Evolutionary conservation across 345 rosid genomes (phyloP).

Genomic region (Eutrema japonicum): DNA sequence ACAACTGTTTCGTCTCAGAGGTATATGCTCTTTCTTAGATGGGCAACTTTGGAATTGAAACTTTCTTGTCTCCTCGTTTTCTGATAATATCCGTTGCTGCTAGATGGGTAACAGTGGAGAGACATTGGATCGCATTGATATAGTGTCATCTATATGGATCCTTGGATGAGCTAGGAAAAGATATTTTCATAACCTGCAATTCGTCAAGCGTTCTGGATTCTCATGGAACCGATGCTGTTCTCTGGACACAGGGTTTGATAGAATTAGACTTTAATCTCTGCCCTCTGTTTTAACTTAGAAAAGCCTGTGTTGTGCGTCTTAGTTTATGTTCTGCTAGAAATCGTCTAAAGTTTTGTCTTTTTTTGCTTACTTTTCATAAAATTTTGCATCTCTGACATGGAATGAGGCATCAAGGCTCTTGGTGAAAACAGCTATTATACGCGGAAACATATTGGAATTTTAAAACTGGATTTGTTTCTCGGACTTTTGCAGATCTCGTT

Average conservation of each 20-base stretch:
- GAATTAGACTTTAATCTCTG: constrained; percentile 38
- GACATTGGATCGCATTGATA: constrained; percentile 76
- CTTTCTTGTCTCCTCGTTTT: constrained; percentile 56
- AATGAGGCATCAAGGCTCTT: constrained; percentile 83
- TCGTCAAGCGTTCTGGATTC: constrained; percentile 63
- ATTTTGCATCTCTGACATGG: constrained; percentile 71
- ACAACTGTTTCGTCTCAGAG: constrained; percentile 87
- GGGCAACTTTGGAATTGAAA: constrained; percentile 65
- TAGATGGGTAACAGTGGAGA: constrained; percentile 76
- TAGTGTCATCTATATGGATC: constrained; percentile 73
- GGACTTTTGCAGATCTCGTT: constrained; percentile 98
- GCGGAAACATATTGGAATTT: constrained; percentile 64
- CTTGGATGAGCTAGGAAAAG: constrained; percentile 62
- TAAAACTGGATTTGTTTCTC: constrained; percentile 92
- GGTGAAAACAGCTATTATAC: constrained; percentile 67
- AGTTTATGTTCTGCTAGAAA: constrained; percentile 47
- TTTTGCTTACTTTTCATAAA: constrained; percentile 44
- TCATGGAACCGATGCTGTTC: constrained; percentile 58
- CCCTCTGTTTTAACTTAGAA: constrained; percentile 31
- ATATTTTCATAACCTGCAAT: constrained; percentile 52
- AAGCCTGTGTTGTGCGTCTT: constrained; percentile 37
- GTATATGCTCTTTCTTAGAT: constrained; percentile 81
- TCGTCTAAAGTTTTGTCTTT: constrained; percentile 46
- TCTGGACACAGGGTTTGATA: constrained; percentile 51
- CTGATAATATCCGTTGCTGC: constrained; percentile 73